A percentile compares a stretch with the other conserved stretches of the same genome.
Conservation (phyloP, 441 rosid species). For the Isatis lusitanica region DNA sequence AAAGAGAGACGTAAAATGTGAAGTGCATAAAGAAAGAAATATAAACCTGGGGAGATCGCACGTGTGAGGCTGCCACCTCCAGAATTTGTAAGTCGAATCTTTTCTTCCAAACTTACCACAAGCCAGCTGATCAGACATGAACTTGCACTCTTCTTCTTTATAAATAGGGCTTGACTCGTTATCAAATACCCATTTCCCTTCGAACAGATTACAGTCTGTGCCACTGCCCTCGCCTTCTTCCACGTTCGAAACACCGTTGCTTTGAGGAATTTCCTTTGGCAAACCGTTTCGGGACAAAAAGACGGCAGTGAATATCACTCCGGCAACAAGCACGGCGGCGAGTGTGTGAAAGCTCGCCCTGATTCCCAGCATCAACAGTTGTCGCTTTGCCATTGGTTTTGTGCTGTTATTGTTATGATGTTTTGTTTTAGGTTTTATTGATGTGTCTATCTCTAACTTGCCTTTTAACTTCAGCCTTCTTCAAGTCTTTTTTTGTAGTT, state of each 20-base stretch:
- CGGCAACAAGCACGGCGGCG: slow-evolving; percentile 58
- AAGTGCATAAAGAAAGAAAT: slow-evolving; percentile 3
- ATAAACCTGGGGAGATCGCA: slow-evolving; percentile 66
- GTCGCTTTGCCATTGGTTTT: slow-evolving; percentile 49
- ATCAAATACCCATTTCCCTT: slow-evolving; percentile 64
- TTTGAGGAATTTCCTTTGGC: slow-evolving; percentile 16
- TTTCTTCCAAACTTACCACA: slow-evolving; percentile 61
- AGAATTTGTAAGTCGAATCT: slow-evolving; percentile 44
- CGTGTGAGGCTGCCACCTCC: slow-evolving; percentile 65
- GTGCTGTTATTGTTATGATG: slow-evolving; percentile 4
- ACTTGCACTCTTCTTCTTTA: slow-evolving; percentile 51
- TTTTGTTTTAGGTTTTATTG: slow-evolving; percentile 33
- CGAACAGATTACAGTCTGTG: slow-evolving; percentile 45
- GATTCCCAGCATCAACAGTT: slow-evolving; percentile 46
- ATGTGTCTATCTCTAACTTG: slow-evolving; percentile 35
- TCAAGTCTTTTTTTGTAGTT: slow-evolving; percentile 34
- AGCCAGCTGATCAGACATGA: slow-evolving; percentile 64
- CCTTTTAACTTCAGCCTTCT: slow-evolving; percentile 38
- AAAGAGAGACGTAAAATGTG: not conserved
- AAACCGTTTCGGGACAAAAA: slow-evolving; percentile 43
- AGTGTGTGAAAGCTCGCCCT: slow-evolving; percentile 65
- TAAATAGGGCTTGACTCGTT: slow-evolving; percentile 46
- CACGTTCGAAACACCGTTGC: not conserved
- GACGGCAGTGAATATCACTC: slow-evolving; percentile 44
- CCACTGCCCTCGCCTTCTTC: slow-evolving; percentile 4